phyloP scores from a whole-genome alignment of 805 yeast genomes.

The Wickerhamomyces canadensis region DNA sequence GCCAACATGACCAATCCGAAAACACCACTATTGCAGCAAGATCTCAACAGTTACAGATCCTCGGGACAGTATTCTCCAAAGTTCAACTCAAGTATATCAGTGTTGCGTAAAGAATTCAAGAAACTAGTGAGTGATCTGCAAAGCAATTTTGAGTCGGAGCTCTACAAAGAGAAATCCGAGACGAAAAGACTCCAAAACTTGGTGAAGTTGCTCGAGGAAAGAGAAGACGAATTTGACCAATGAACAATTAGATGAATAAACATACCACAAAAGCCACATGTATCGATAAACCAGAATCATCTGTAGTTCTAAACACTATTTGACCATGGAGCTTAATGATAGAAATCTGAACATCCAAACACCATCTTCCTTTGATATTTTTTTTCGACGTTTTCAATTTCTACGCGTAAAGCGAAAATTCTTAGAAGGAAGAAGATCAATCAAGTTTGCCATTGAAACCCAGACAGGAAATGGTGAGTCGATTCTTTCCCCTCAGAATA shows the following conservation, averaged over 20 bases:
- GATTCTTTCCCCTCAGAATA: background rate
- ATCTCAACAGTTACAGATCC: slow-evolving; percentile 9
- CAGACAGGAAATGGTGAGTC: slow-evolving; percentile 1
- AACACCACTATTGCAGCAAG: slow-evolving; percentile 20
- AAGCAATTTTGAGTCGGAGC: slow-evolving; percentile 52
- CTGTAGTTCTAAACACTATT: too few species aligned
- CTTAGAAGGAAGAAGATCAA: too few species aligned
- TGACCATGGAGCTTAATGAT: too few species aligned
- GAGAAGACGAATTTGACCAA: slow-evolving; percentile 14
- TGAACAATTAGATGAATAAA: too few species aligned
- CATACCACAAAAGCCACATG: too few species aligned
- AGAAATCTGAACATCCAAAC: background rate
- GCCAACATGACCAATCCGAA: slow-evolving; percentile 10
- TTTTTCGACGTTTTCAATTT: background rate
- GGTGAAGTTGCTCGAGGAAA: slow-evolving; percentile 27
- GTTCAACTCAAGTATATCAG: slow-evolving; percentile 39
- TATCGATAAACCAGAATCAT: too few species aligned
- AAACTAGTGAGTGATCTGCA: slow-evolving; percentile 58
- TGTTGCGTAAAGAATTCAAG: slow-evolving; percentile 63
- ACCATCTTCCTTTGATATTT: background rate
- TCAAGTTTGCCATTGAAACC: background rate
- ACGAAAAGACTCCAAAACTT: slow-evolving; percentile 40
- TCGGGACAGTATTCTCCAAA: slow-evolving; percentile 19
- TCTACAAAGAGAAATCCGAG: slow-evolving; percentile 49
- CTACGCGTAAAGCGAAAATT: background rate